Evolutionary conservation across 495 filamentous ascomycete species (phyloP).

Genomic region (Neurospora sublineolata): DNA sequence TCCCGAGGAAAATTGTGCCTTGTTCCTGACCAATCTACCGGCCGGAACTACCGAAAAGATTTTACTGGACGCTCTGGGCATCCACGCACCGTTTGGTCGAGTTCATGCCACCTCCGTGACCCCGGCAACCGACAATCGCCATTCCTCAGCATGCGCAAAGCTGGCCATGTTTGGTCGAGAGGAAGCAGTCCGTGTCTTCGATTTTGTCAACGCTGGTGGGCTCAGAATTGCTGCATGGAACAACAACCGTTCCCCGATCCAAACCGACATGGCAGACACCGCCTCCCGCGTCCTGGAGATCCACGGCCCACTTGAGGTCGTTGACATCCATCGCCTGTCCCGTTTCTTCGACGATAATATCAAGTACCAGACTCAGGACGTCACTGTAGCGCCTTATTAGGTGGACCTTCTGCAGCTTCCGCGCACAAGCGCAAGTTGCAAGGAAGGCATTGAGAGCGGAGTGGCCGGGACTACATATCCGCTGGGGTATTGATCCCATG

Average conservation of each 20-base stretch:
- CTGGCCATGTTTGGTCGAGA: not conserved
- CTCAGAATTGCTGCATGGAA: not conserved
- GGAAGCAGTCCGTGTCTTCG: not conserved
- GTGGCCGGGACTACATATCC: not conserved
- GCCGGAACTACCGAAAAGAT: not conserved
- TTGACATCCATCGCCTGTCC: not conserved
- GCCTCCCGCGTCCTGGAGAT: not conserved
- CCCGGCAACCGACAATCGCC: not conserved
- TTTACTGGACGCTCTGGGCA: not conserved
- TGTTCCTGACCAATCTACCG: not conserved
- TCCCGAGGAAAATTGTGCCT: not conserved
- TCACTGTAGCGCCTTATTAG: not conserved
- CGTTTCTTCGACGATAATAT: not conserved
- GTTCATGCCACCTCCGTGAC: not conserved
- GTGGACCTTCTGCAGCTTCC: not conserved
- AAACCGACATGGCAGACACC: no score
- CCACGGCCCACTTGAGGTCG: not conserved
- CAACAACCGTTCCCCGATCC: not conserved
- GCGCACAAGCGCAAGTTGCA: not conserved
- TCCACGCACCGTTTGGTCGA: not conserved
- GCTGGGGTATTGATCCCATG: slow-evolving; percentile 1
- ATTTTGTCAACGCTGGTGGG: not conserved
- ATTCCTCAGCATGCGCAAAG: not conserved
- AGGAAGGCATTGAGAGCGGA: not conserved
- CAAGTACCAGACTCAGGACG: not conserved